Conservation (phyloP, 2,329 filamentous ascomycete species). For the Beauveria rudraprayagi region DNA sequence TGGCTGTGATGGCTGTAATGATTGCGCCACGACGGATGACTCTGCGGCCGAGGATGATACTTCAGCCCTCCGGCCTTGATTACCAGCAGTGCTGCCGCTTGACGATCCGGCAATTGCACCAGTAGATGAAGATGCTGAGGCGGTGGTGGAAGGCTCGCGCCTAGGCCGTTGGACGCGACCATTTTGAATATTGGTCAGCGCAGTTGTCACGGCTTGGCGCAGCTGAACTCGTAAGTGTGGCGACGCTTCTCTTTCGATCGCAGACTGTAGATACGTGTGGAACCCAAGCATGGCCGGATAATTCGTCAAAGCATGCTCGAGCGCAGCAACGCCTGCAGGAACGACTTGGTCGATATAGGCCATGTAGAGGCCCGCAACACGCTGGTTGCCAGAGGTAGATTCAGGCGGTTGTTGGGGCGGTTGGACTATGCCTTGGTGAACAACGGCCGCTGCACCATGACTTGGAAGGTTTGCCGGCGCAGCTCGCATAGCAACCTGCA, state of each 20-base stretch:
- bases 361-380: conserved; percentile 35
- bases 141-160: not conserved
- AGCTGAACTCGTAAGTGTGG: conserved; percentile 40
- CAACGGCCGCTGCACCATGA: not conserved
- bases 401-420: conserved; percentile 5
- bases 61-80: not conserved
- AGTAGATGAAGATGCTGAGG: not conserved
- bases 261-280: conserved; percentile 39
- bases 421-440: not conserved
- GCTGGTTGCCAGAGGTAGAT: conserved; percentile 15
- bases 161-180: not conserved
- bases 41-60: not conserved
- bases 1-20: not conserved
- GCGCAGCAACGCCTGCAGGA: conserved; percentile 38
- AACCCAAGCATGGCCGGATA: conserved; percentile 43
- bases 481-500: not conserved
- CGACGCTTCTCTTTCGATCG: conserved; percentile 44
- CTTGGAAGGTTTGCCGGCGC: not conserved
- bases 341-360: conserved; percentile 47
- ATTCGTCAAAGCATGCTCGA: conserved; percentile 37
- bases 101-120: not conserved
- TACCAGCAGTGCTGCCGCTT: not conserved
- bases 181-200: conserved; percentile 36
- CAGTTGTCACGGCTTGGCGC: conserved; percentile 39
- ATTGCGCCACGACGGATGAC: not conserved